A percentile compares a stretch with the other conserved stretches of the same genome.
These are phyloP conservation scores for thale cress (Arabidopsis thaliana) DNA, from an alignment of 345 rosid species.

Conservation along the genomic window DNA sequence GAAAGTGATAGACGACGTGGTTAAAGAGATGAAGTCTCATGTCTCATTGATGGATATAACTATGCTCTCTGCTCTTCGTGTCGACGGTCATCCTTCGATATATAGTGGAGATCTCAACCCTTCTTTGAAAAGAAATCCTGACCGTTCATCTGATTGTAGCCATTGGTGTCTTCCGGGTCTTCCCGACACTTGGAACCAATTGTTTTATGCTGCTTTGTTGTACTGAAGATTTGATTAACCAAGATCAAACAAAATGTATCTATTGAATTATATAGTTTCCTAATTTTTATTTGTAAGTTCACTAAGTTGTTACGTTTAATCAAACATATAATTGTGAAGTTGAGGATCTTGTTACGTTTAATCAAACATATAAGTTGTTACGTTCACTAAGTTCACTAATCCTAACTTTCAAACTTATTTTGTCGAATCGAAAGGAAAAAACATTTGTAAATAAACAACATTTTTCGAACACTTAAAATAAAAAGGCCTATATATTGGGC, in stretches of 20 bases:
- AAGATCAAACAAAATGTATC: slow-evolving; percentile 39
- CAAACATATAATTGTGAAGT: slow-evolving; percentile 23
- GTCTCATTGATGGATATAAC: slow-evolving; percentile 78
- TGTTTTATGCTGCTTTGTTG: slow-evolving; percentile 69
- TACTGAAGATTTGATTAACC: slow-evolving; percentile 41
- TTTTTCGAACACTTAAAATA: no score
- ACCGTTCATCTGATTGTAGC: slow-evolving; percentile 87
- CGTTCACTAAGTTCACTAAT: no score
- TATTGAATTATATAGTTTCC: slow-evolving; percentile 22
- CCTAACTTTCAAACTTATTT: no score
- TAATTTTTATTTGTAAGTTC: slow-evolving; percentile 13
- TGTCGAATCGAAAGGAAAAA: no score
- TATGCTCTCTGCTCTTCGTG: slow-evolving; percentile 82
- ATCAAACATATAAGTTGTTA: no score
- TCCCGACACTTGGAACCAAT: slow-evolving; percentile 94
- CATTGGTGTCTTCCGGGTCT: slow-evolving; percentile 99
- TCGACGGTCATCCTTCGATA: slow-evolving; percentile 95
- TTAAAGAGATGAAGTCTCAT: slow-evolving; percentile 59
- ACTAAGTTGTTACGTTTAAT: slow-evolving; percentile 29
- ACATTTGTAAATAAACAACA: no score
- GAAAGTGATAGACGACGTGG: slow-evolving; percentile 68
- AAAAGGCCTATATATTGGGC: no score
- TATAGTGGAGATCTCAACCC: slow-evolving; percentile 83
- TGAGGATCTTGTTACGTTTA: no score
- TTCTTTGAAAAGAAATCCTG: slow-evolving; percentile 66